Base-by-base conservation (phyloP, 257 asterid species). In the Plectranthus barbatus region DNA sequence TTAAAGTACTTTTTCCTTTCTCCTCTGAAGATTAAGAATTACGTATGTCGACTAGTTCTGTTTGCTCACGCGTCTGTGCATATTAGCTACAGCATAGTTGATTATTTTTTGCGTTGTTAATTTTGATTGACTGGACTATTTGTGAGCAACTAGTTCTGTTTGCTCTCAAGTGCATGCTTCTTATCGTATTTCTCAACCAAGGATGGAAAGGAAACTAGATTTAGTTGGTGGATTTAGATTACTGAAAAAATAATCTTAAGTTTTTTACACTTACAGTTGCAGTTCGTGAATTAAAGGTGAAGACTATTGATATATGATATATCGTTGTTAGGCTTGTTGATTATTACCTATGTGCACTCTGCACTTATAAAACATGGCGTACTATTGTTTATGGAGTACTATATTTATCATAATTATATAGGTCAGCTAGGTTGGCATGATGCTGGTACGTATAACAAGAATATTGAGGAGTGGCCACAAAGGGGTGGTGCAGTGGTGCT, bases 361-460 rank as follows among this genome's bases (percentile, higher is more conserved):
- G 42, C 20, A 7, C 6, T 26, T 23, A 19, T 0, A 9, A 18
- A 17, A 66, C 69, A 89, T n/a, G n/a, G n/a, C n/a, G n/a, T n/a
- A n/a, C n/a, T n/a, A n/a, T n/a, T n/a, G n/a, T n/a, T n/a, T n/a
- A 18, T 20, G 55, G 6, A 0, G 11, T 56, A 4, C 5, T 52
- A 13, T 26, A 34, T 7, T 40, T 69, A 37, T 71, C 68, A 49
- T n/a, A n/a, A n/a, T 37, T 48, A 48, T 24, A 66, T 70, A 89
- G 99, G 94, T 93, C 97, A 97, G 21, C 69, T 90, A 69, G 99
- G 97, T 34, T 93, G 99, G 99, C 99, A 93, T 77, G 99, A 93
- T 81, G 88, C 99, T 26, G 97, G 99, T 74, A 93, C 99, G 24
- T 90, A 87, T 65, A 85, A 93, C 80, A 85, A 87, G 80, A 81